A percentile compares a stretch with the other conserved stretches of the same genome.
Evolutionary conservation across 176 grass and related monocot species (phyloP).

Genomic region (sorghum (Sorghum bicolor)): Sorghum_bicolor_NCBIv3 NC_012875.2:55948001-55948500

Average conservation of each 20-base stretch:
- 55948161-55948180: neutral
- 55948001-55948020: constrained; percentile 82
- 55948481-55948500: neutral
- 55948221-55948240: neutral
- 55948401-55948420: neutral
- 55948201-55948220: neutral
- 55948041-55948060: constrained; percentile 18
- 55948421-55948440: neutral
- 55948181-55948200: neutral
- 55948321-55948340: too few species aligned
- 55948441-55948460: neutral
- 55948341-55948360: too few species aligned
- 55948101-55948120: neutral
- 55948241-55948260: neutral
- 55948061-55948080: constrained; percentile 10
- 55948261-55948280: too few species aligned
- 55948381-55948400: neutral
- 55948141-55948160: neutral
- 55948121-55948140: neutral
- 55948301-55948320: too few species aligned
- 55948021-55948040: constrained; percentile 83
- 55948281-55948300: too few species aligned
- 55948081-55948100: neutral
- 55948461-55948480: neutral
- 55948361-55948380: neutral